Evolutionary conservation across 2,329 filamentous ascomycete genomes (phyloP).

Genomic region (Calycina herbarum): DNA sequence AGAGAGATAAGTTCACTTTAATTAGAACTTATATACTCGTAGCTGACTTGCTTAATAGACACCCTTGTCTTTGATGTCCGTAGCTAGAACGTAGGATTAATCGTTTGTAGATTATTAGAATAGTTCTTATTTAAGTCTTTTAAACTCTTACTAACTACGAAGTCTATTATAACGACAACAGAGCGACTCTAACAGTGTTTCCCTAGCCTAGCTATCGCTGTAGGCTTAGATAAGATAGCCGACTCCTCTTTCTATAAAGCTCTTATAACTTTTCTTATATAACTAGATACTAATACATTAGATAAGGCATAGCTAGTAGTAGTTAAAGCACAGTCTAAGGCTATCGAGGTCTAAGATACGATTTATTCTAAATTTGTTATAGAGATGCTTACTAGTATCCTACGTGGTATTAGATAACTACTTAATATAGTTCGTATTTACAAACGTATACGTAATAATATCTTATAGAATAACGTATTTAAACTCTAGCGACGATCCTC

Average conservation of each 20-base stretch:
- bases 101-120: conserved; percentile 38
- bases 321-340: background rate
- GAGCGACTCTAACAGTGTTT: conserved; percentile 47
- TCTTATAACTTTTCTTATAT: conserved; percentile 15
- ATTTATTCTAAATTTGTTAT: conserved; percentile 51
- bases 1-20: background rate
- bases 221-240: conserved; percentile 32
- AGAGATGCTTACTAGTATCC: conserved; percentile 58
- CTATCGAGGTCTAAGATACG: conserved; percentile 50
- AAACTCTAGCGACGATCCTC: conserved; percentile 63
- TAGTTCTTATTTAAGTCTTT: conserved; percentile 43
- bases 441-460: conserved; percentile 65
- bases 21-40: background rate
- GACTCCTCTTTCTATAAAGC: conserved; percentile 20
- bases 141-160: conserved; percentile 46
- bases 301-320: background rate
- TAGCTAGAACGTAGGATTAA: conserved; percentile 48
- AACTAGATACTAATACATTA: conserved; percentile 15
- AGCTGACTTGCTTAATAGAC: conserved; percentile 4
- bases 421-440: conserved; percentile 42
- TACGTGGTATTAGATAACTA: conserved; percentile 53
- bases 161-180: conserved; percentile 39
- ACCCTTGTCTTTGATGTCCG: conserved; percentile 41
- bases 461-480: conserved; percentile 48
- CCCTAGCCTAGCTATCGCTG: conserved; percentile 42